Evolutionary conservation across 768 basidiomycete species (phyloP).

Genomic region (Hygrocybe coccinea): DNA sequence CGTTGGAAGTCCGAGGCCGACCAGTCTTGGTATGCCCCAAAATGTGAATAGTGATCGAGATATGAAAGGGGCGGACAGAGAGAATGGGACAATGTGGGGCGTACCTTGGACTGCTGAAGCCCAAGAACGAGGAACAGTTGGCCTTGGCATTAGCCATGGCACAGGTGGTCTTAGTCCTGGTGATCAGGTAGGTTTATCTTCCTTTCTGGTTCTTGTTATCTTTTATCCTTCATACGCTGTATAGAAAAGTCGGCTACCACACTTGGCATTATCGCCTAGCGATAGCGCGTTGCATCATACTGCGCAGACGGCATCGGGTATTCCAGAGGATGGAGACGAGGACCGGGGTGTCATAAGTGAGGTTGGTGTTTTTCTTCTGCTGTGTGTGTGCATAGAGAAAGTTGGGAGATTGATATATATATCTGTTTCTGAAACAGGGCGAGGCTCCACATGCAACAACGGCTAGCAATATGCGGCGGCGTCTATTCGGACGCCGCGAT

Average conservation of each 20-base stretch:
- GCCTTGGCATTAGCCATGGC: conserved; percentile 11
- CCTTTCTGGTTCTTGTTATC: neutral
- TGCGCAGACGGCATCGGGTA: conserved; percentile 34
- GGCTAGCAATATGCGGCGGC: conserved; percentile 41
- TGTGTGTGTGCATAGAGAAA: neutral
- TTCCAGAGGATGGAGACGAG: conserved; percentile 38
- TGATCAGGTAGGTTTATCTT: conserved; percentile 14
- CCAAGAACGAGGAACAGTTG: neutral
- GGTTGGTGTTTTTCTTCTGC: conserved; percentile 36
- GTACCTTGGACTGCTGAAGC: neutral
- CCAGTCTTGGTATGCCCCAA: neutral
- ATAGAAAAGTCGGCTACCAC: conserved; percentile 45
- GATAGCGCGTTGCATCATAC: conserved; percentile 50
- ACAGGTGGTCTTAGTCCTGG: conserved; percentile 13
- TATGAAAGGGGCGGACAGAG: neutral
- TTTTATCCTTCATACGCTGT: neutral
- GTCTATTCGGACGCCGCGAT: conserved; percentile 59
- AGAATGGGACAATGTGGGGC: neutral
- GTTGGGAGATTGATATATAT: neutral
- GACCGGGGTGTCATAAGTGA: conserved; percentile 64
- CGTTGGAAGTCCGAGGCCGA: conserved; percentile 3
- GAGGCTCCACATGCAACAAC: conserved; percentile 38
- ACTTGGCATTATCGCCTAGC: conserved; percentile 55
- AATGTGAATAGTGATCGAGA: neutral
- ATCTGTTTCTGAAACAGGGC: conserved; percentile 35